Evolutionary conservation across 768 basidiomycete species (phyloP), one percentile per base, ranked within the genome.

Genomic region (Suillus hirtellus): DNA sequence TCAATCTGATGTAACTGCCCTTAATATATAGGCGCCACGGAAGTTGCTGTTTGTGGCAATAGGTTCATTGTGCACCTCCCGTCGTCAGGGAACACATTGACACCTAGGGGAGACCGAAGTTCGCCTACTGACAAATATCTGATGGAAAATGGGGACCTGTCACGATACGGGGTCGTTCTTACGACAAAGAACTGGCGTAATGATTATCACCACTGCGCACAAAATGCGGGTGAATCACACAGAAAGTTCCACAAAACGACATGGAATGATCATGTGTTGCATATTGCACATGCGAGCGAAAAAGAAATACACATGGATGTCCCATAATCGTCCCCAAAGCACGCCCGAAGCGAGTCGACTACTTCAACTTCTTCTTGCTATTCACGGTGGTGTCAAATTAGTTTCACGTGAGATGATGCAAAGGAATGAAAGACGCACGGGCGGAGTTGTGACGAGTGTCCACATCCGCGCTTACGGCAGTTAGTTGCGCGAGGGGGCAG

Each of bases 401-500:
- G 63, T 12, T 54, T 53, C 24, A 53, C n/a, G 1, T 9, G 19
- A 35, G 24, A n/a, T 61, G n/a, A n/a, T 7, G 49, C 50, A 63
- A 47, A 34, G 61, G 65, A 55, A 42, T 12, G 24, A 46, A 34
- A 24, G 12, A 88, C 92, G 76, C 67, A 94, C 92, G 92, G 93
- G 77, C 93, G 89, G 81, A 96, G 92, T 72, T 93, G 93, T 66
- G 88, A 89, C 54, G 90, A 92, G 79, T 93, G 92, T 21, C 95
- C 95, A 74, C 95, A 96, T 64, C 87, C 85, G 69, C 95, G 86
- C 84, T 96, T 96, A 77, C 96, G 86, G 89, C 97, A 99, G 88
- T 99, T 99, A 82, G 96, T 98, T 43, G 97, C 97, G 77, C 97
- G 95, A 60, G 96, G 96, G 67, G 97, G 96, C 71, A 99, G 96